A percentile compares a stretch with the other conserved stretches of the same genome.
Conservation (phyloP, 139 green algal genomes). For the Chlorella vulgaris region DNA sequence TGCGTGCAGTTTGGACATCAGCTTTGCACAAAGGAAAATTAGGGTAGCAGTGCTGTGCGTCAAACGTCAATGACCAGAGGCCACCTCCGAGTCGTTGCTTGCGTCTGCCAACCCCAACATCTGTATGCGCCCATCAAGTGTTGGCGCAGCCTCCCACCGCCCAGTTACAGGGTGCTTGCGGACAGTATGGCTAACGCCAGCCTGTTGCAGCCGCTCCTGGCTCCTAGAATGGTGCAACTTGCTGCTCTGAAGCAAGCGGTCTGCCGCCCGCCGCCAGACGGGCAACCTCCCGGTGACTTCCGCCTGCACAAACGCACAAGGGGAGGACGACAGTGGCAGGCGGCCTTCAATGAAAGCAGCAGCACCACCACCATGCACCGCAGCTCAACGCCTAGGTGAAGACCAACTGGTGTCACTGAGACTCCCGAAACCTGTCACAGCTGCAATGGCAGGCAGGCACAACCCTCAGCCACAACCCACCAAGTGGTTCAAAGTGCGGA, state of each 20-base stretch:
- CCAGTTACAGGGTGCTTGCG: constrained; percentile 11
- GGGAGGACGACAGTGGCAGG: too few relatives aligned
- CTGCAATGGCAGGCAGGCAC: background rate
- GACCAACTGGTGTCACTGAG: too few relatives aligned
- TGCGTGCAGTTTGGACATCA: too few relatives aligned
- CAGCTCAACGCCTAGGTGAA: too few relatives aligned
- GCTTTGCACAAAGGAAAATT: too few relatives aligned
- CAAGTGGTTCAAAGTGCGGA: constrained; percentile 7
- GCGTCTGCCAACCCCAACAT: too few relatives aligned
- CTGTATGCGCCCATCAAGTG: constrained; percentile 8
- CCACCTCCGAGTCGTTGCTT: too few relatives aligned
- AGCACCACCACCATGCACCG: background rate
- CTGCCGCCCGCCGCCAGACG: constrained; percentile 6
- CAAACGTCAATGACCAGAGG: too few relatives aligned
- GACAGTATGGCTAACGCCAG: background rate
- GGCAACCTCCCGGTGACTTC: constrained; percentile 7
- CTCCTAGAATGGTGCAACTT: background rate
- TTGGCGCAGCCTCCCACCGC: constrained; percentile 7
- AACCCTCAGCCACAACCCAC: background rate
- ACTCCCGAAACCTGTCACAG: background rate
- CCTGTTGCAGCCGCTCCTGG: background rate
- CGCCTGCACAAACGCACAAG: background rate
- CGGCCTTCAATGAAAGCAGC: background rate
- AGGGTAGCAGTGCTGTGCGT: too few relatives aligned
- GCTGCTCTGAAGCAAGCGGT: background rate